Evolutionary conservation across 2,329 filamentous ascomycete species (phyloP).

Genomic region (Juglanconis juglandina): DNA sequence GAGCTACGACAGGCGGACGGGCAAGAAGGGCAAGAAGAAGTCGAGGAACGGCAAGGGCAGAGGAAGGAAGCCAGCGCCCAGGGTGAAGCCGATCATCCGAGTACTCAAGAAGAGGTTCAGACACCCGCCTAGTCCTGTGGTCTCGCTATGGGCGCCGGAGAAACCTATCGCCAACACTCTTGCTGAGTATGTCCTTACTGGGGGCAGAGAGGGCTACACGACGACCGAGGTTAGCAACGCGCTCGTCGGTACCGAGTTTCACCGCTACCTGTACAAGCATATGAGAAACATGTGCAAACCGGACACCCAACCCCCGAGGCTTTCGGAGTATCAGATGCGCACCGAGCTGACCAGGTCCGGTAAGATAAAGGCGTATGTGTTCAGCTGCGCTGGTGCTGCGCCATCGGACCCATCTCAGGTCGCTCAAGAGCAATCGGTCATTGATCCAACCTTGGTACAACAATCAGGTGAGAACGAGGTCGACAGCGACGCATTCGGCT

Average conservation of each 20-base stretch:
- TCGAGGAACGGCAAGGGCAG: conserved; percentile 7
- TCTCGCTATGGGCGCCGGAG: conserved; percentile 30
- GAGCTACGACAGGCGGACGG: conserved; percentile 22
- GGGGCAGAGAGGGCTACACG: conserved; percentile 31
- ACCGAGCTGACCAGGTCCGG: conserved; percentile 35
- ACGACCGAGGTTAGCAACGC: conserved; percentile 34
- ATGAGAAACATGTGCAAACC: conserved; percentile 29
- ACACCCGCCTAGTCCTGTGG: background rate
- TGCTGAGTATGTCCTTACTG: conserved; percentile 31
- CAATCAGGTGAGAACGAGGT: background rate
- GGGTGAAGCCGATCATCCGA: background rate
- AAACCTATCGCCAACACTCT: conserved; percentile 33
- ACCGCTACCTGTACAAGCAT: conserved; percentile 32
- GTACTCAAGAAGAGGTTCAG: conserved; percentile 14
- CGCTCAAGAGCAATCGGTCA: background rate
- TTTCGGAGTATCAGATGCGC: conserved; percentile 37
- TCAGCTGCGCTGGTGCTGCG: conserved; percentile 24
- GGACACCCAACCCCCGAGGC: conserved; percentile 36
- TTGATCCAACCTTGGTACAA: conserved; percentile 11
- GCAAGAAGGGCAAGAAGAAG: conserved; percentile 18
- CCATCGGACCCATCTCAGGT: background rate
- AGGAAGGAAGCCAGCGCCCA: conserved; percentile 1
- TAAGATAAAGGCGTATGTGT: conserved; percentile 41
- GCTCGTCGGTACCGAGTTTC: conserved; percentile 34
- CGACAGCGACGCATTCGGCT: background rate